phyloP scores from a whole-genome alignment of 1,284 basidiomycete species.

The Rhodotorula sp. region DNA sequence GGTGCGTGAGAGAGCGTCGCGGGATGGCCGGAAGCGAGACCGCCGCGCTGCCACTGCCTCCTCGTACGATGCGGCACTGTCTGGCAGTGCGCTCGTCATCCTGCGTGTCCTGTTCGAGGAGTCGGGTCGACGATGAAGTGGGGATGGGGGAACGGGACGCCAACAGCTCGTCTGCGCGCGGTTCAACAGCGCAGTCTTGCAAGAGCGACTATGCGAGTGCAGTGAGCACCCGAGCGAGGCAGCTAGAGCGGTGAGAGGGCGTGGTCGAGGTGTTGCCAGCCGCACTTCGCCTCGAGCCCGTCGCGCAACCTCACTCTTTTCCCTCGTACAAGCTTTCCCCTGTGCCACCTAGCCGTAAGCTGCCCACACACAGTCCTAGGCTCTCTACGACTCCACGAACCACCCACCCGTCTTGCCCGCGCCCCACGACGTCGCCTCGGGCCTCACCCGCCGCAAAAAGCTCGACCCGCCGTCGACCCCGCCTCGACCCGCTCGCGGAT shows the following conservation, averaged over 20 bases:
- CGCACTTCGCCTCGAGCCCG: background rate
- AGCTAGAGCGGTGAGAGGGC: background rate
- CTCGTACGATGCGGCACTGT: background rate
- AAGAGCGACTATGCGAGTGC: too few relatives aligned
- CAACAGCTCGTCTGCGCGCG: too few relatives aligned
- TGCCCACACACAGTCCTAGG: too few relatives aligned
- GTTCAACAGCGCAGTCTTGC: too few relatives aligned
- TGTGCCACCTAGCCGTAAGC: slow-evolving; percentile 15
- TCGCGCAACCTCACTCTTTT: background rate
- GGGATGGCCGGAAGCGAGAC: slow-evolving; percentile 13
- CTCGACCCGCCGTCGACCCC: background rate
- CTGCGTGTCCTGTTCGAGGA: too few relatives aligned
- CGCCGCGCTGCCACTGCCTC: background rate
- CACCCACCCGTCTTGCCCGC: background rate
- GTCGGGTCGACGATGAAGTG: too few relatives aligned
- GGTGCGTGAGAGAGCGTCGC: background rate
- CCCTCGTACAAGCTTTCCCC: slow-evolving; percentile 11
- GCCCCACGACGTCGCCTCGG: background rate
- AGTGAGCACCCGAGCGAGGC: too few relatives aligned
- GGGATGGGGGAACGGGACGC: too few relatives aligned
- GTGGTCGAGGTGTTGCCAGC: background rate
- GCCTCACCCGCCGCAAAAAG: too few relatives aligned
- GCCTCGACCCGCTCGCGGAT: background rate
- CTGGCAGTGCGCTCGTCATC: too few relatives aligned
- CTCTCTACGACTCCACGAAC: background rate